Evolutionary conservation across 345 rosid species (phyloP).

Genomic region (Xanthoceras sorbifolium): DNA sequence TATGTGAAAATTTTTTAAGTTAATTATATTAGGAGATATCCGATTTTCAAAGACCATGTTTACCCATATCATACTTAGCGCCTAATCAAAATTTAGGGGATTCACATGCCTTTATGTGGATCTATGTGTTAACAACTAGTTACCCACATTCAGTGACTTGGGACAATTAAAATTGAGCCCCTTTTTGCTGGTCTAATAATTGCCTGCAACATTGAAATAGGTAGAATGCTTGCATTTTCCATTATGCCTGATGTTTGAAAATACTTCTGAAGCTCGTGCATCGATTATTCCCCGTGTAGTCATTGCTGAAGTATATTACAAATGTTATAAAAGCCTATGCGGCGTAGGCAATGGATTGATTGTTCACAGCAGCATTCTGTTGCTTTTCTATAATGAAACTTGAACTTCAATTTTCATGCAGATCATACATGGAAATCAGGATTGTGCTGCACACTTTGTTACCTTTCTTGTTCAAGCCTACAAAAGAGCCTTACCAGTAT

Average conservation of each 20-base stretch:
- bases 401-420: slow-evolving; percentile 40
- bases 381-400: slow-evolving; percentile 14
- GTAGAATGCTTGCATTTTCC: slow-evolving; percentile 3
- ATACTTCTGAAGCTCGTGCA: background rate
- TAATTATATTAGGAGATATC: background rate
- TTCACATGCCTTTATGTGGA: background rate
- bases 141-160: background rate
- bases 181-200: background rate
- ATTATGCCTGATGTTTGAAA: slow-evolving; percentile 2
- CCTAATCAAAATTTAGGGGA: background rate
- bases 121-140: background rate
- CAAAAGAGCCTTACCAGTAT: slow-evolving; percentile 85
- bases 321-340: background rate
- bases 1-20: background rate
- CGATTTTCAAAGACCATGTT: background rate
- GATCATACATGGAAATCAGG: slow-evolving; percentile 87
- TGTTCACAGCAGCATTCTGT: background rate
- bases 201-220: background rate
- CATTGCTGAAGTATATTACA: background rate
- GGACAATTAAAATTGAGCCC: background rate
- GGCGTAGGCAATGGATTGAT: slow-evolving; percentile 6
- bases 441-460: slow-evolving; percentile 61
- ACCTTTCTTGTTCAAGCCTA: slow-evolving; percentile 80
- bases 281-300: background rate
- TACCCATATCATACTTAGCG: background rate